Percentiles rank a stretch among this genome's conserved stretches.
These are phyloP conservation scores for Opeltia flavorubescens DNA, from an alignment of 495 filamentous ascomycete species.

Conservation along the genomic window DNA sequence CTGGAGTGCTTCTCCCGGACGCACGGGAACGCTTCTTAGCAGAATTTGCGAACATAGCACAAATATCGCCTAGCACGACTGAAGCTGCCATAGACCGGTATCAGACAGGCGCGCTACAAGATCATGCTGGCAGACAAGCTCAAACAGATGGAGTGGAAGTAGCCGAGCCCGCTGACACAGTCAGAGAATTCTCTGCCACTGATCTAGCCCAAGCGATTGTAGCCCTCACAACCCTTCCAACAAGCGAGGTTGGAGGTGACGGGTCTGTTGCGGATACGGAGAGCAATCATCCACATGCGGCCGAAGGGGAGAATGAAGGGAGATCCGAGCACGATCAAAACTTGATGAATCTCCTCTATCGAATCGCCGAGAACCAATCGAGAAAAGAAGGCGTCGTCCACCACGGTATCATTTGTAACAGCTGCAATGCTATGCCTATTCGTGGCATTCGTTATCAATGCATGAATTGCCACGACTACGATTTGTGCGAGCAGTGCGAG, in stretches of 20 bases:
- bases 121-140: background rate
- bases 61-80: background rate
- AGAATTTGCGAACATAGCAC: conserved; percentile 19
- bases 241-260: too few relatives aligned
- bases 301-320: conserved; percentile 32
- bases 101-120: background rate
- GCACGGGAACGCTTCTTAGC: conserved; percentile 23
- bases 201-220: too few relatives aligned
- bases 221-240: too few relatives aligned
- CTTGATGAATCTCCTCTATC: conserved; percentile 56
- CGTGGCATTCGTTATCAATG: conserved; percentile 85
- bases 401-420: conserved; percentile 85
- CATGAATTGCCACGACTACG: conserved; percentile 83
- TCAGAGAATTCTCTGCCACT: background rate
- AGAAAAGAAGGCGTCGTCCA: conserved; percentile 79
- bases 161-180: background rate
- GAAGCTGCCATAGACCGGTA: conserved; percentile 1
- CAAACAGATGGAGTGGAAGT: background rate
- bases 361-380: conserved; percentile 73
- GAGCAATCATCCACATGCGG: conserved; percentile 41
- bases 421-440: conserved; percentile 72
- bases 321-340: conserved; percentile 57
- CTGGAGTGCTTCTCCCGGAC: background rate
- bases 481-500: conserved; percentile 83
- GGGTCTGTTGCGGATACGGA: conserved; percentile 47